Base-by-base conservation (phyloP, 2,329 filamentous ascomycete species). In the Dothidotthia symphoricarpi region DNA sequence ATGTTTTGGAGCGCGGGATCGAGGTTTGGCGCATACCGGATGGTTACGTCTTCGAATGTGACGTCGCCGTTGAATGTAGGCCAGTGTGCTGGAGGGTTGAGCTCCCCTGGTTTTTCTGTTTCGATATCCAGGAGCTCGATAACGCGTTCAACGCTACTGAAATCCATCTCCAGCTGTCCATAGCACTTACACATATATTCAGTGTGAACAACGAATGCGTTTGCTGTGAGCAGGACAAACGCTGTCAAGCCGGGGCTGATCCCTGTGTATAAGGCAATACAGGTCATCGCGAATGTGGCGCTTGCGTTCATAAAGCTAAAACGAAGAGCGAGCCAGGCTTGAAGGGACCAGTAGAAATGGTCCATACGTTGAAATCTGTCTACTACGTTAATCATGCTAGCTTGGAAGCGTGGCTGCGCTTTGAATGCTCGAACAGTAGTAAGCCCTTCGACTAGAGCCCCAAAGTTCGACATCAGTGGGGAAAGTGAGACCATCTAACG, bases 281-380 rank as follows among this genome's bases (percentile, higher is more conserved):
- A 63, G 1, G 88, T 87, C 34, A 95, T 70, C 0, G 81, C 68
- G 41, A 91, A 85, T 0, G 86, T 88, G 6, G 87, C 87, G 3
- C 78, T 61, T 0, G 85, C 85, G 0, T 88, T 88, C 5, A 90
- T 68, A 7, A 73, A 66, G 51, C 88, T 83, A 39, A 93, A 91
- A 10, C 89, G 81, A 56, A 85, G 88, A 61, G 83, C 82, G 2
- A 95, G 74, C 89, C 89, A 95, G 6, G 82, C 81, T 50, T 94
- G 88, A 28, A 94, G 75, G 41, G 83, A 86, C 71, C 89, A 95
- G 69, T 94, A 95, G 69, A 95, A 95, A 63, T 96, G 90, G 56
- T 96, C 90, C 77, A 95, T 93, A 61, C 88, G 88, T 63, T 95
- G 90, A 60, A 95, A 95, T 13, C 82, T 82, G 58, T 95, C 89